Conservation (phyloP, 1,139 yeast genomes). For the Diutina rugosa region DNA sequence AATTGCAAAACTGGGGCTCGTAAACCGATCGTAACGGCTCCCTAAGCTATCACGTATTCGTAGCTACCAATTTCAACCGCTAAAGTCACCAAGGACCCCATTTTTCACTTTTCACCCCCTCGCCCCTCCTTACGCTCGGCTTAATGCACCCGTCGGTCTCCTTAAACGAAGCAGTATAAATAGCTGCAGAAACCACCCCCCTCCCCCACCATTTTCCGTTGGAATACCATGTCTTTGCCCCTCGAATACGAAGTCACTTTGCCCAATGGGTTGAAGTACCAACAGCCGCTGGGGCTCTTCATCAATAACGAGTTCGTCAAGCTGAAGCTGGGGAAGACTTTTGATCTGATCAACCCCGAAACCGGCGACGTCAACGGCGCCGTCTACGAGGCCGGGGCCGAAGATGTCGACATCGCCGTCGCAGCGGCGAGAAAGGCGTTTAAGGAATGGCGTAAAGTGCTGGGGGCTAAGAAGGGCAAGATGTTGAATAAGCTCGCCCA, state of each 20-base stretch:
- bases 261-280: constrained; percentile 41
- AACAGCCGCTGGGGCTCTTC: constrained; percentile 73
- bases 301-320: constrained; percentile 69
- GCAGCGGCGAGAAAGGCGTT: constrained; percentile 60
- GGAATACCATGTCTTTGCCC: constrained; percentile 15
- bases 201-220: background rate
- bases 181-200: background rate
- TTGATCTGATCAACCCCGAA: constrained; percentile 51
- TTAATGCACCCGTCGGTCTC: background rate
- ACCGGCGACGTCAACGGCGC: constrained; percentile 56
- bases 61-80: too few relatives aligned
- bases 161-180: background rate
- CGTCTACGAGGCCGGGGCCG: constrained; percentile 53
- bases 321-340: constrained; percentile 47
- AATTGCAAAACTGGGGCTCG: background rate
- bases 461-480: constrained; percentile 42
- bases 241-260: constrained; percentile 31
- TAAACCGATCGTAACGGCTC: too few relatives aligned
- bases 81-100: too few relatives aligned
- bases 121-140: background rate
- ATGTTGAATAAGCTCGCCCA: constrained; percentile 49
- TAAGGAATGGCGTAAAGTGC: constrained; percentile 31
- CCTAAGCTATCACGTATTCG: too few relatives aligned
- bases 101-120: background rate
- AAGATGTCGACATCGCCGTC: constrained; percentile 71